phyloP scores from a whole-genome alignment of 441 rosid species.

The Erodium chrysanthum region DNA sequence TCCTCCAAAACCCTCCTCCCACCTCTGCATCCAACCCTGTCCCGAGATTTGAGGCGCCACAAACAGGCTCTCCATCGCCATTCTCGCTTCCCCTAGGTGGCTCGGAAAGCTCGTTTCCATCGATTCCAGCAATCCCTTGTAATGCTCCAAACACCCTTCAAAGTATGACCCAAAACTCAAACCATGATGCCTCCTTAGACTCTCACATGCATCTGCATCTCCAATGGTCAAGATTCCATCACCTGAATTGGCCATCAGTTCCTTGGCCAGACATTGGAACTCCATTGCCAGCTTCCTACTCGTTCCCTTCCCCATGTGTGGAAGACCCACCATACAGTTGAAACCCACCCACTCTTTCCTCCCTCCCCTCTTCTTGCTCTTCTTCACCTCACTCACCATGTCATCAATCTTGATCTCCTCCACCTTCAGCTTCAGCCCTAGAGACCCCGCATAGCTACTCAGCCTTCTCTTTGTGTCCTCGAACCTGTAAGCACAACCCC shows the following conservation, averaged over 20 bases:
- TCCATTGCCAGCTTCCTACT: slow-evolving; percentile 20
- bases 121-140: slow-evolving; percentile 31
- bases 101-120: slow-evolving; percentile 25
- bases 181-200: background rate
- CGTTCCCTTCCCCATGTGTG: slow-evolving; percentile 26
- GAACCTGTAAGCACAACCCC: slow-evolving; percentile 10
- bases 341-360: slow-evolving; percentile 26
- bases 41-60: slow-evolving; percentile 25
- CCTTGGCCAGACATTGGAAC: slow-evolving; percentile 24
- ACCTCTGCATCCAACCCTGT: slow-evolving; percentile 24
- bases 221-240: slow-evolving; percentile 24
- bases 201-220: slow-evolving; percentile 25
- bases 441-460: slow-evolving; percentile 15
- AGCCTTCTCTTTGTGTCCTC: slow-evolving; percentile 21
- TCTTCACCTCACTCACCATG: background rate
- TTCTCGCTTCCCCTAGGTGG: slow-evolving; percentile 29
- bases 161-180: slow-evolving; percentile 28
- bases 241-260: slow-evolving; percentile 9
- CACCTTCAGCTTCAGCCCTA: slow-evolving; percentile 21
- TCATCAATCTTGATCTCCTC: slow-evolving; percentile 22
- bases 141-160: slow-evolving; percentile 24
- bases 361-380: slow-evolving; percentile 12
- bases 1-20: slow-evolving; percentile 28
- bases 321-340: slow-evolving; percentile 32
- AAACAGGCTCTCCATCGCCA: slow-evolving; percentile 38